Conservation (phyloP, 805 yeast genomes). For the Scheffersomyces coipomensis region DNA sequence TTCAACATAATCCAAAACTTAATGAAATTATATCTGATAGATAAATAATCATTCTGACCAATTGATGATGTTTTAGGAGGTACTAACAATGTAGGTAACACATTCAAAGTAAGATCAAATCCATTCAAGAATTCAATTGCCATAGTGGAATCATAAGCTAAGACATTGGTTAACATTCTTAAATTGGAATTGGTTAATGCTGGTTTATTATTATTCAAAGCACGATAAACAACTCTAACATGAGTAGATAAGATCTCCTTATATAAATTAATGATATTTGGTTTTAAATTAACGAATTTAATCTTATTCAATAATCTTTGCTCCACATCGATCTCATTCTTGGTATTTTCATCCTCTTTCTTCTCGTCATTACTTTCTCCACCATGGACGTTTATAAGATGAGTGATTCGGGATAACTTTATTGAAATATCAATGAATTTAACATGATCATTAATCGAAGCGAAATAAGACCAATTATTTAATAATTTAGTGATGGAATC, state of each 20-base stretch:
- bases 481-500: conserved; percentile 29
- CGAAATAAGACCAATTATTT: conserved; percentile 40
- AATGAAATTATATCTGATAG: conserved; percentile 61
- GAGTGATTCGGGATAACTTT: conserved; percentile 32
- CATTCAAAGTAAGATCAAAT: conserved; percentile 66
- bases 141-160: conserved; percentile 47
- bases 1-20: conserved; percentile 59
- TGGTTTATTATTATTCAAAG: conserved; percentile 57
- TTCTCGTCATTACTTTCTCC: not conserved
- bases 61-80: conserved; percentile 36
- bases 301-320: not conserved
- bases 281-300: conserved; percentile 11
- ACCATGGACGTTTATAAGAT: conserved; percentile 8
- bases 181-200: conserved; percentile 61
- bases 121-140: conserved; percentile 57
- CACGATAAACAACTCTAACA: conserved; percentile 64
- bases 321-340: not conserved
- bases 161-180: conserved; percentile 51
- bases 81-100: conserved; percentile 58
- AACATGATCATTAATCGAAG: conserved; percentile 51
- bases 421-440: conserved; percentile 46
- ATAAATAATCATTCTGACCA: conserved; percentile 38
- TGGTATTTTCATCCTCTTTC: not conserved
- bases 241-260: conserved; percentile 55
- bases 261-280: conserved; percentile 35